A percentile compares a stretch with the other conserved stretches of the same genome.
These are phyloP conservation scores for Cryptococcus sp. DNA, from an alignment of 1,284 basidiomycete genomes.

Conservation along the genomic window DNA sequence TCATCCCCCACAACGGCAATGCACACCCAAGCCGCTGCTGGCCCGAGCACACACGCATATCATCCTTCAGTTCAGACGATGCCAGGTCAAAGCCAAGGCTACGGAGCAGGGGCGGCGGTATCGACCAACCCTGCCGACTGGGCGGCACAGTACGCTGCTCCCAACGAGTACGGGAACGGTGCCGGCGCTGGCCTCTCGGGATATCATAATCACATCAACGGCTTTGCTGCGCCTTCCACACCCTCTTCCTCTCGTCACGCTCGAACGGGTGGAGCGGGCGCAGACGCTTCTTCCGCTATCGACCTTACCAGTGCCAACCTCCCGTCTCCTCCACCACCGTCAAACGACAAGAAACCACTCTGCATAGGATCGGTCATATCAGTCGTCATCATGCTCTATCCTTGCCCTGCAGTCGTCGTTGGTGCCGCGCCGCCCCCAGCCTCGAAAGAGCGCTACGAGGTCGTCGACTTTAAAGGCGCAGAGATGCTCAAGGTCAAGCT, in stretches of 20 bases:
- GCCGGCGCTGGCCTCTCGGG: too few species aligned
- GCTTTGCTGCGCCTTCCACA: not conserved
- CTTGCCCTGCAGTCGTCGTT: slow-evolving; percentile 67
- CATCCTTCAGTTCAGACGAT: not conserved
- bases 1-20: not conserved
- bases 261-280: slow-evolving; percentile 1
- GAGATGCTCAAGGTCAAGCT: slow-evolving; percentile 79
- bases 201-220: not conserved
- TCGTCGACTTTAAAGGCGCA: slow-evolving; percentile 50
- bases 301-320: slow-evolving; percentile 32
- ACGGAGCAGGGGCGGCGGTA: slow-evolving; percentile 8
- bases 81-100: slow-evolving; percentile 1
- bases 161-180: not conserved
- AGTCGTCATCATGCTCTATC: slow-evolving; percentile 82
- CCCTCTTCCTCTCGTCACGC: not conserved
- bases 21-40: slow-evolving; percentile 1
- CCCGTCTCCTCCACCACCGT: slow-evolving; percentile 26
- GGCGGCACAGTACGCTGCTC: not conserved
- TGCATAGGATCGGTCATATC: slow-evolving; percentile 84
- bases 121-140: not conserved
- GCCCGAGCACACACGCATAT: slow-evolving; percentile 12
- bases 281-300: slow-evolving; percentile 33
- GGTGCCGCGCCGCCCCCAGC: slow-evolving; percentile 52
- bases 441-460: slow-evolving; percentile 25
- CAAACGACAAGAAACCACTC: slow-evolving; percentile 55